Evolutionary conservation across 257 asterid species (phyloP).

Genomic region (Solanum clarkiae): DNA sequence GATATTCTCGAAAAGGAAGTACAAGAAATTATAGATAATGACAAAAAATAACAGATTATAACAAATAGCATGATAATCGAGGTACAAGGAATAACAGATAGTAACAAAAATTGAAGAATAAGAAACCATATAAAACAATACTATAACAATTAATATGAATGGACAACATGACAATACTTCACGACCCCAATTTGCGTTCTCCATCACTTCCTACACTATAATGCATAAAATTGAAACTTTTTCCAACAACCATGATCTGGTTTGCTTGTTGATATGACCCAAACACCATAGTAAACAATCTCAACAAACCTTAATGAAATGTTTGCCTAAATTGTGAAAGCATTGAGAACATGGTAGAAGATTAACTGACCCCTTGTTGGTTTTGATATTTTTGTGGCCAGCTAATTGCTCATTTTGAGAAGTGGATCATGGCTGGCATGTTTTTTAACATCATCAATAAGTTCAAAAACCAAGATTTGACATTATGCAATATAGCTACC

Average conservation of each 20-base stretch:
- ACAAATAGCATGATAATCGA: not conserved
- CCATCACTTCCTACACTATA: not conserved
- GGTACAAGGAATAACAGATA: not conserved
- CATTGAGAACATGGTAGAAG: not conserved
- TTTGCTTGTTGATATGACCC: not conserved
- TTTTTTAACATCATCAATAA: not conserved
- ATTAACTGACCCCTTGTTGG: not conserved
- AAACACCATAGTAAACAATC: not conserved
- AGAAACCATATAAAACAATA: not conserved
- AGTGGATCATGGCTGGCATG: conserved; percentile 12
- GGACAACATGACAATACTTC: fast-evolving
- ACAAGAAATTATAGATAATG: not conserved
- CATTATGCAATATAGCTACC: not conserved
- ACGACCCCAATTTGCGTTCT: not conserved
- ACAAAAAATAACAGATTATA: not conserved
- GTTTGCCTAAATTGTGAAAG: not conserved
- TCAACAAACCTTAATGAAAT: not conserved
- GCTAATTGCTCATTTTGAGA: not conserved
- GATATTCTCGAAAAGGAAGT: not conserved
- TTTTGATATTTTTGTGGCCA: not conserved
- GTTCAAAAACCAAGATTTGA: not conserved
- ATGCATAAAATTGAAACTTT: not conserved
- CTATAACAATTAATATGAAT: not conserved
- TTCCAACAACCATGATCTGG: not conserved
- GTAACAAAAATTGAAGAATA: not conserved